Base-by-base conservation (phyloP, 306 rosid genomes). In the Medicago arabica region DNA sequence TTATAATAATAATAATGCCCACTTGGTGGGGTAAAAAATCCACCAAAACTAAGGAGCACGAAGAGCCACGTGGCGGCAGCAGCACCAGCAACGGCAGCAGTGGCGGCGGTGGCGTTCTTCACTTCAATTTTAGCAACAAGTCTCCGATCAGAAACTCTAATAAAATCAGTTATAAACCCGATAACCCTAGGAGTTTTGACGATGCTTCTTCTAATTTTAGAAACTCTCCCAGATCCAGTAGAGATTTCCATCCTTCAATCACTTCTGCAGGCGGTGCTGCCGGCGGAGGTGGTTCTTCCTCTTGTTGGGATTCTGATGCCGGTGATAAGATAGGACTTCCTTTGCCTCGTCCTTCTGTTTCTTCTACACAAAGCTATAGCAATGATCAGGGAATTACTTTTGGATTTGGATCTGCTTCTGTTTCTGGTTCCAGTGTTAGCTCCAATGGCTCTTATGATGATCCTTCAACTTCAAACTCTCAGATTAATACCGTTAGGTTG, bases 21-120 rank as follows among this genome's bases (percentile, higher is more conserved):
- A 87, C 90, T 50, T 91, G 98, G 96, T 93, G 97, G 97, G 76
- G 73, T 38, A 89, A 54, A 69, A 93, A 89, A 77, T 82, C 89
- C 59, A 75, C 80, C 62, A 93, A 89, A 84, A 74, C 39, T 80
- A 93, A 89, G 58, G 85, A 83, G 0, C 25, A 65, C 1, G 43
- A 72, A 1, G 59, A 58, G 0, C 66, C 65, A 39, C 76, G 70
- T 17, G 62, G 41, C 62, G 60, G 50, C 38, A 17, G 25, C 11
- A 65, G 39, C 47, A 54, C 57, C 39, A 54, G 62, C 8, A 50
- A 17, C 39, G 46, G 50, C 47, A 25, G 23, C 3, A 50, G 54
- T 19, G 18, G 38, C 3, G 14, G 7, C n/a, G 63, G 16, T 4
- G 61, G 61, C 9, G 25, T 54, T 2, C 63, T 59, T 47, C 81